Evolutionary conservation across 139 green algal genomes (phyloP).

Genomic region (Volvox reticuliferus): DNA sequence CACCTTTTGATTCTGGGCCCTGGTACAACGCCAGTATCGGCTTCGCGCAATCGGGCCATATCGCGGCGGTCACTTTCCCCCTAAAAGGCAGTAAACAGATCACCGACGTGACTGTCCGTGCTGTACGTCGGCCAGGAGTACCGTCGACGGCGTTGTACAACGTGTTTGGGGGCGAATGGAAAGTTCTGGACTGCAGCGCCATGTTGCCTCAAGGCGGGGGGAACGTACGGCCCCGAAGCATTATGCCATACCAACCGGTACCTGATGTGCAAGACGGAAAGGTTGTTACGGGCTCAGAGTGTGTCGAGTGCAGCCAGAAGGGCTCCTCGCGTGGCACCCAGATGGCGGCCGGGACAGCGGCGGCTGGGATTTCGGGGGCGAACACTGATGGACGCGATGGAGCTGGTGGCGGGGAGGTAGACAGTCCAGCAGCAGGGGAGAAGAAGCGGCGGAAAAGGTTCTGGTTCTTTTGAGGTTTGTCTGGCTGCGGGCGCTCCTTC

Average conservation of each 20-base stretch:
- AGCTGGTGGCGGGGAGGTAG: not conserved
- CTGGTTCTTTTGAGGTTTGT: not conserved
- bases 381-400: not conserved
- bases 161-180: slow-evolving; percentile 54
- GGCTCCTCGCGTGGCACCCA: not conserved
- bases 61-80: slow-evolving; percentile 55
- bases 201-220: slow-evolving; percentile 58
- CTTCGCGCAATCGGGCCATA: slow-evolving; percentile 49
- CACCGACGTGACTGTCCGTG: slow-evolving; percentile 59
- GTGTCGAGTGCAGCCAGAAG: slow-evolving; percentile 46
- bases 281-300: slow-evolving; percentile 22
- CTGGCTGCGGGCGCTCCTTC: no score
- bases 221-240: slow-evolving; percentile 50
- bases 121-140: not conserved
- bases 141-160: slow-evolving; percentile 49
- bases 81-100: slow-evolving; percentile 56
- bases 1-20: slow-evolving; percentile 43
- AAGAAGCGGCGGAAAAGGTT: slow-evolving; percentile 4
- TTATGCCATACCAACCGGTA: slow-evolving; percentile 45
- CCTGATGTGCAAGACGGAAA: slow-evolving; percentile 27
- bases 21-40: slow-evolving; percentile 64
- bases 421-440: no score
- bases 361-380: no score
- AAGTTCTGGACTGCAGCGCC: slow-evolving; percentile 60
- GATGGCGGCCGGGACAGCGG: not conserved